phyloP scores from a whole-genome alignment of 768 basidiomycete species.

The Leccinum incarnatum region DNA sequence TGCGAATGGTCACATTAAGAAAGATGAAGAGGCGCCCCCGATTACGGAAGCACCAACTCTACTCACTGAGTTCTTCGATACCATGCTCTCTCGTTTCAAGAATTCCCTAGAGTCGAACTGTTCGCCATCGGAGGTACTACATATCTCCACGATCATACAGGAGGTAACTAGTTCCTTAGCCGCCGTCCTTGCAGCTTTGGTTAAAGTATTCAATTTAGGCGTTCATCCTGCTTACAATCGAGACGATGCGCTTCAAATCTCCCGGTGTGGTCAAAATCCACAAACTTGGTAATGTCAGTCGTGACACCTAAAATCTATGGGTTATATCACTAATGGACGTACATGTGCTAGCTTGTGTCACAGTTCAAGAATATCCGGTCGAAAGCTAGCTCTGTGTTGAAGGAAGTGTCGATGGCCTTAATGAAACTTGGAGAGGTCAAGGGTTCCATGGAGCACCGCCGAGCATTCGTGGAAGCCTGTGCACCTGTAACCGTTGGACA shows the following conservation, averaged over 20 bases:
- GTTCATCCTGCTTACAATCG: slow-evolving; percentile 66
- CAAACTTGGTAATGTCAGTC: slow-evolving; percentile 66
- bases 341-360: slow-evolving; percentile 53
- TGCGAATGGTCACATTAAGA: slow-evolving; percentile 49
- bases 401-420: slow-evolving; percentile 55
- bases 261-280: slow-evolving; percentile 66
- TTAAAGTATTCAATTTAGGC: slow-evolving; percentile 44
- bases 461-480: slow-evolving; percentile 52
- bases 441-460: slow-evolving; percentile 51
- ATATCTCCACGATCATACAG: slow-evolving; percentile 70
- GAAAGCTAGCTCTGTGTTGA: slow-evolving; percentile 49
- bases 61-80: slow-evolving; percentile 59
- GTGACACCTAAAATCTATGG: background rate
- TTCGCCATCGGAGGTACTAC: slow-evolving; percentile 58
- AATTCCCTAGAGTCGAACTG: slow-evolving; percentile 36
- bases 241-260: slow-evolving; percentile 71
- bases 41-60: slow-evolving; percentile 58
- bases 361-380: slow-evolving; percentile 62
- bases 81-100: slow-evolving; percentile 52
- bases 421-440: slow-evolving; percentile 50
- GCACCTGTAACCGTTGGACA: slow-evolving; percentile 35
- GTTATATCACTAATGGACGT: background rate
- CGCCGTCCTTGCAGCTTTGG: background rate
- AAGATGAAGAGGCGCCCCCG: slow-evolving; percentile 69
- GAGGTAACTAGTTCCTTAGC: slow-evolving; percentile 46